Evolutionary conservation across 768 basidiomycete genomes (phyloP), one percentile per base, ranked within the genome.

Genomic region (Antrodiella citrinella): DNA sequence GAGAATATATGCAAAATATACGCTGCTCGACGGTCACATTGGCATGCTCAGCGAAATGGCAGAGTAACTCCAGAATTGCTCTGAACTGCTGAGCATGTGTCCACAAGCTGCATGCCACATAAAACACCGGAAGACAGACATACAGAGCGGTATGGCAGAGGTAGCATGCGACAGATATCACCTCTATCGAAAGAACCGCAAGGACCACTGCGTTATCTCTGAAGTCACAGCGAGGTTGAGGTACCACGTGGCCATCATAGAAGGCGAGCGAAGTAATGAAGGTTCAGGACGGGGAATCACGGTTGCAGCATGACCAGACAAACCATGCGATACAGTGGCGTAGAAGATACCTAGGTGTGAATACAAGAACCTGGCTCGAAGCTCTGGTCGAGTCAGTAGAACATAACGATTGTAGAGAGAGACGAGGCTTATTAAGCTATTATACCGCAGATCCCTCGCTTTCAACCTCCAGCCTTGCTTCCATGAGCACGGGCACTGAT

Each of bases 401-500:
- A 35, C 7, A 15, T 7, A 15, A 7, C 15, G 30, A 7, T 7
- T 35, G 15, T 35, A 15, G 30, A 35, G 15, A 35, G 30, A 35
- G 30, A 35, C 30, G 30, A 35, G 30, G 30, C 30, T 35, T 43
- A 43, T 43, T 22, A 19, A 9, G 41, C 41, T 35, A 46, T 52
- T 57, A 68, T 44, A 62, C 60, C 58, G 68, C 75, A 48, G 77
- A 77, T 56, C 64, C 68, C 39, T 86, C 85, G 57, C 79, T 83
- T 70, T 84, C 84, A 58, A 74, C 80, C 58, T 80, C 80, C 47
- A 69, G 73, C 59, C 69, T 63, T 42, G 72, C 67, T 40, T 67
- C 70, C 60, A 74, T 78, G 61, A 83, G 77, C 54, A 88, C 79
- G 39, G 84, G 84, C 63, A 88, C 87, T 90, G 53, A 22, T 41